phyloP scores from a whole-genome alignment of 805 yeast species.

The Ogataea allantospora region DNA sequence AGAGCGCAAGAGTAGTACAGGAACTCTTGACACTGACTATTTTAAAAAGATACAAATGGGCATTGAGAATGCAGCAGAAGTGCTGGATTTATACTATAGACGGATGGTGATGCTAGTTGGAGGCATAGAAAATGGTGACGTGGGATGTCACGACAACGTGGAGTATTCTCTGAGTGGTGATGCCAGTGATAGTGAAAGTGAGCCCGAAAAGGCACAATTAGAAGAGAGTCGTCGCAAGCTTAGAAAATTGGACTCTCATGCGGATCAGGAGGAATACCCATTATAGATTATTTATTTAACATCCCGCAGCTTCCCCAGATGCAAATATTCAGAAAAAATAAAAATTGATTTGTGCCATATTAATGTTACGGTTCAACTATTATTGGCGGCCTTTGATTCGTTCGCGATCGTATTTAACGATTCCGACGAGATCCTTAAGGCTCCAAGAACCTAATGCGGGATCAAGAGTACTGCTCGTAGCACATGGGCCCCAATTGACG shows the following conservation, averaged over 20 bases:
- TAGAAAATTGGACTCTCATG: not conserved
- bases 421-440: not conserved
- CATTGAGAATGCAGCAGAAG: slow-evolving; percentile 36
- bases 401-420: not conserved
- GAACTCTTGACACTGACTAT: slow-evolving; percentile 33
- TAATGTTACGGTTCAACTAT: not conserved
- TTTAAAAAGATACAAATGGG: slow-evolving; percentile 26
- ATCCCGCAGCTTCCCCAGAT: too few species aligned
- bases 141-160: slow-evolving; percentile 31
- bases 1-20: slow-evolving; percentile 26
- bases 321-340: slow-evolving; percentile 1
- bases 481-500: slow-evolving; percentile 1
- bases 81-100: slow-evolving; percentile 46
- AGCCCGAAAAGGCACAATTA: not conserved
- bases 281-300: too few species aligned
- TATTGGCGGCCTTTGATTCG: not conserved
- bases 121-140: slow-evolving; percentile 10
- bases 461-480: not conserved
- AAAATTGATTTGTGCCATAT: not conserved
- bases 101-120: slow-evolving; percentile 54
- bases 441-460: not conserved
- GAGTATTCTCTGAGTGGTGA: slow-evolving; percentile 12
- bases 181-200: not conserved
- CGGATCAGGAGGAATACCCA: not conserved
- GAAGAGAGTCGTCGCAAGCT: not conserved